A percentile compares a stretch with the other conserved stretches of the same genome.
These are phyloP conservation scores for Neofusicoccum sp. DNA, from an alignment of 2,329 filamentous ascomycete species.

Conservation along the genomic window DNA sequence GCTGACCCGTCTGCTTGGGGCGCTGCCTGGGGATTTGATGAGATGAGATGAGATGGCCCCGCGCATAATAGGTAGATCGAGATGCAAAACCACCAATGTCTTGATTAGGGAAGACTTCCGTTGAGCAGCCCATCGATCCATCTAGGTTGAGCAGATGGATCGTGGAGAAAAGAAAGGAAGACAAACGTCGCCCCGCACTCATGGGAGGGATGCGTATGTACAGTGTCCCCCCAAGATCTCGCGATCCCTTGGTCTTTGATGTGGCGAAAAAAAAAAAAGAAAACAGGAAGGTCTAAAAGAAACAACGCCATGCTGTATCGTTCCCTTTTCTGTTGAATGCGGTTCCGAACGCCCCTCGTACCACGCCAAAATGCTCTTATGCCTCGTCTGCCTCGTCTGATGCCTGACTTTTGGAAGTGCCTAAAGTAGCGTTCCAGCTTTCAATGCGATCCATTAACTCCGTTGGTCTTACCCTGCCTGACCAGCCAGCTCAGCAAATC, in stretches of 20 bases:
- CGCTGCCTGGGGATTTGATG: no score
- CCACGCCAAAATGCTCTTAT: not conserved
- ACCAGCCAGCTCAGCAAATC: conserved; percentile 93
- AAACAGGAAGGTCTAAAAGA: not conserved
- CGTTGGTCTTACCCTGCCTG: conserved; percentile 53
- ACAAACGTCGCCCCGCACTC: no score
- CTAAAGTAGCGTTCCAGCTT: not conserved
- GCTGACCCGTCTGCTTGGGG: no score
- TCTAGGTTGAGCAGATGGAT: conserved; percentile 19
- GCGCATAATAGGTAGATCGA: not conserved
- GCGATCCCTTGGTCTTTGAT: not conserved
- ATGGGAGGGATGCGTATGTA: not conserved
- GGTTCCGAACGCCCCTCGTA: conserved; percentile 10
- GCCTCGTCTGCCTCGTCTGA: not conserved
- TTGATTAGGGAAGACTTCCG: not conserved
- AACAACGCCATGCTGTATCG: conserved; percentile 7
- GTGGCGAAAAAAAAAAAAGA: not conserved
- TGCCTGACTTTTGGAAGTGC: not conserved
- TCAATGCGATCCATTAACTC: conserved; percentile 10
- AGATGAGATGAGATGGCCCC: no score
- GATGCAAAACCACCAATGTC: not conserved
- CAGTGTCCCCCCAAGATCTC: not conserved
- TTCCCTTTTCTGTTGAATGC: conserved; percentile 9
- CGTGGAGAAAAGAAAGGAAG: not conserved
- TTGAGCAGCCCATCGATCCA: not conserved